phyloP scores from a whole-genome alignment of 441 rosid species.

The Aleurites moluccanus region DNA sequence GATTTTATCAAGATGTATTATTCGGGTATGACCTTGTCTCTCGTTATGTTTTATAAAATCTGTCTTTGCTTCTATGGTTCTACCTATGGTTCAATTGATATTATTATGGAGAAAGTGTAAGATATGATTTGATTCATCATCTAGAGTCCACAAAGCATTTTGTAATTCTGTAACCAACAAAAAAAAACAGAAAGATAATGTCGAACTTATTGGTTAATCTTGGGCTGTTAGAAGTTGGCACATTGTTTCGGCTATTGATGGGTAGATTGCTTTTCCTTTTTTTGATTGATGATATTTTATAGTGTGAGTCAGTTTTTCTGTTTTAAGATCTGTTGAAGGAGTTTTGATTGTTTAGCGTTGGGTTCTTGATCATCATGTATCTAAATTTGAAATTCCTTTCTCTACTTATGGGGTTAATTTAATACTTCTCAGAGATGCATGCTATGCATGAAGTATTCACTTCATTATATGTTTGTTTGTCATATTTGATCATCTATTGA shows the following conservation, averaged over 20 bases:
- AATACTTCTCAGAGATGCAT: not conserved
- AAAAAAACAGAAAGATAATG: not conserved
- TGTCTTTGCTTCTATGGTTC: slow-evolving; percentile 8
- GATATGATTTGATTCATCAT: not conserved
- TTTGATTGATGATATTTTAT: not conserved
- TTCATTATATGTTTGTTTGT: not conserved
- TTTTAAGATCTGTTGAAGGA: not conserved
- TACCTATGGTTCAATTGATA: slow-evolving; percentile 2
- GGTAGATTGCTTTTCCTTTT: not conserved
- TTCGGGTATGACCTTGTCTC: slow-evolving; percentile 20
- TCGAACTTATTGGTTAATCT: not conserved
- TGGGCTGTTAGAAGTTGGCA: slow-evolving; percentile 2
- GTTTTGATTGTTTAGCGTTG: not conserved
- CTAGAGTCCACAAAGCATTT: not conserved
- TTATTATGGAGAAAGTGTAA: not conserved
- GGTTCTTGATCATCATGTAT: slow-evolving; percentile 3
- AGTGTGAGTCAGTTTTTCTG: not conserved
- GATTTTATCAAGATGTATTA: slow-evolving; percentile 10
- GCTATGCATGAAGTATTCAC: not conserved
- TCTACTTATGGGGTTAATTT: not conserved
- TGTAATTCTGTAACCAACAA: not conserved
- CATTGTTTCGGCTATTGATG: not conserved
- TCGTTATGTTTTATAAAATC: slow-evolving; percentile 14
- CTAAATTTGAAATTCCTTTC: not conserved
- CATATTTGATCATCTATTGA: not conserved